Percentiles rank a stretch among this genome's conserved stretches.
phyloP scores from a whole-genome alignment of 306 rosid genomes.

The Pyrus pyrifolia region DNA sequence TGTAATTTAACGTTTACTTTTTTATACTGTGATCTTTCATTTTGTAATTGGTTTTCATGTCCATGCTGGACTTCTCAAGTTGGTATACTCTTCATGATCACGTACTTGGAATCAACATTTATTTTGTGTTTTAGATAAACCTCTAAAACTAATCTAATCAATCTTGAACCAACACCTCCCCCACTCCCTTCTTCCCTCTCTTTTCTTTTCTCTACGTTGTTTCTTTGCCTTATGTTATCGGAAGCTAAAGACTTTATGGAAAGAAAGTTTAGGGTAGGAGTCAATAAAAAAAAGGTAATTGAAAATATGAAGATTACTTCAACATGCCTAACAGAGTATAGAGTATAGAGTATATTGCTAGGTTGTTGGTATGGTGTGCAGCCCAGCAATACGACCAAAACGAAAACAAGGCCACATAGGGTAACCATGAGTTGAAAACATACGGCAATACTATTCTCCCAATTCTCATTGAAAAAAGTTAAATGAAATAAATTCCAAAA shows the following conservation, averaged over 20 bases:
- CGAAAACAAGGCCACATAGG: background rate
- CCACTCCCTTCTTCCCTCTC: too few species aligned
- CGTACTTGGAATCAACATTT: too few species aligned
- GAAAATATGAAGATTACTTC: background rate
- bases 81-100: too few species aligned
- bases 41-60: background rate
- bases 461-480: too few species aligned
- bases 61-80: background rate
- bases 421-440: background rate
- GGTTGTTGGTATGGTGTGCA: background rate
- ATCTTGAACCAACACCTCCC: too few species aligned
- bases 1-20: background rate
- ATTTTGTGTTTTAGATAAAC: background rate
- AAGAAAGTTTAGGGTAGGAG: background rate
- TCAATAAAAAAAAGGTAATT: background rate
- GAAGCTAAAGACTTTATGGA: background rate
- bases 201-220: too few species aligned
- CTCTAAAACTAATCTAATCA: background rate
- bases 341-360: background rate
- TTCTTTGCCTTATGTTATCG: background rate
- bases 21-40: slow-evolving; percentile 2
- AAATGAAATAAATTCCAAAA: too few species aligned
- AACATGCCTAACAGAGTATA: background rate
- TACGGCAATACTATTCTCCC: too few species aligned
- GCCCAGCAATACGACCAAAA: background rate